Evolutionary conservation across 2,329 filamentous ascomycete species (phyloP).

Genomic region (Neodidymelliopsis sp.): DNA sequence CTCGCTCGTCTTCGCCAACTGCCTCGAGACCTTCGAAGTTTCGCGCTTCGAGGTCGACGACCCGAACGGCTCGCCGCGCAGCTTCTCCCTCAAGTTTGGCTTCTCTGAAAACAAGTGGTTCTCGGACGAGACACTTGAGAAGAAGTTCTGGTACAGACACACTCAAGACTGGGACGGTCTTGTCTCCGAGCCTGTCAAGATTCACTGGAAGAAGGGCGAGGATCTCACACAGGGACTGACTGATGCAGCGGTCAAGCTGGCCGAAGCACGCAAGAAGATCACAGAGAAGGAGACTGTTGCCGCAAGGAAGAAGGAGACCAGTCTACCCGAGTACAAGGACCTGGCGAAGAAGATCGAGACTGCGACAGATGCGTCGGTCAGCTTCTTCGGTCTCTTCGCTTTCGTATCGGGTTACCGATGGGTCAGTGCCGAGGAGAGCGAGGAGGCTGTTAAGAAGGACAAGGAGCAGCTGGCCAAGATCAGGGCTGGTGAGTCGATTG

Average conservation of each 20-base stretch:
- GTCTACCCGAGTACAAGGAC: conserved; percentile 62
- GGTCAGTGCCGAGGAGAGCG: conserved; percentile 76
- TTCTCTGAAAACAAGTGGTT: conserved; percentile 87
- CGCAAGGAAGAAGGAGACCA: conserved; percentile 64
- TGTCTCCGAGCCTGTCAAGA: conserved; percentile 86
- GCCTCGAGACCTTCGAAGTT: conserved; percentile 74
- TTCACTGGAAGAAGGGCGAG: conserved; percentile 78
- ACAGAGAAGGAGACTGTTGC: too few relatives aligned
- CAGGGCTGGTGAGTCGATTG: conserved; percentile 49
- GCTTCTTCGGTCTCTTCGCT: conserved; percentile 91
- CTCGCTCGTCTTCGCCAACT: conserved; percentile 72
- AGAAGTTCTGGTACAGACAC: conserved; percentile 88
- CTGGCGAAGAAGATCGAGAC: conserved; percentile 62
- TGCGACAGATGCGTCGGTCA: conserved; percentile 69
- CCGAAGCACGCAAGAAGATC: conserved; percentile 63
- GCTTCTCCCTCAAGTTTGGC: conserved; percentile 73
- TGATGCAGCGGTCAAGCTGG: conserved; percentile 74
- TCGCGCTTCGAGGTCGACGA: conserved; percentile 79
- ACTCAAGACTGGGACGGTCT: conserved; percentile 75
- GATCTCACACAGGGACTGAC: conserved; percentile 85
- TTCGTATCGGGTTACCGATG: conserved; percentile 70
- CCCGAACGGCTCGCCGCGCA: conserved; percentile 78
- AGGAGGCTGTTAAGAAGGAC: conserved; percentile 67
- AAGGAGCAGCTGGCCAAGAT: conserved; percentile 62
- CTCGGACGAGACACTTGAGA: conserved; percentile 78